Evolutionary conservation across 1,284 basidiomycete species (phyloP), one percentile per base, ranked within the genome.

Genomic region (Cutaneotrichosporon sp.): DNA sequence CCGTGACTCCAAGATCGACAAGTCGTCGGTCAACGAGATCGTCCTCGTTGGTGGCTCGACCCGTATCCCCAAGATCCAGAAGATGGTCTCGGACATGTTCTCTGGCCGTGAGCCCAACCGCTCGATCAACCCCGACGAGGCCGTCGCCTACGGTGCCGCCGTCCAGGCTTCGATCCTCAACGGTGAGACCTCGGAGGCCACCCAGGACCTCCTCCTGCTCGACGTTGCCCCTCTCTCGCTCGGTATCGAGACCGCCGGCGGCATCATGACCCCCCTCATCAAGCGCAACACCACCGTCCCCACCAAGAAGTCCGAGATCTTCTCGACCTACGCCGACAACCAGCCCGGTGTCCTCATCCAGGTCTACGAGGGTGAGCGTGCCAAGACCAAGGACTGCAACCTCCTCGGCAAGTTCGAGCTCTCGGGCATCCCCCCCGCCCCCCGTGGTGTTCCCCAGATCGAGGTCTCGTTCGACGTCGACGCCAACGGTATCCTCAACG

Each of bases 391-490:
- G 87, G 97, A 99, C 84, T 98, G 97, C 87, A 97, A 97, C 85
- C 81, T 98, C 58, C 92, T 99, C 81, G 95, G 95, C 79, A 97
- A 98, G 84, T 99, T 98, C 84, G 95, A 98, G 83, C 90, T 98
- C 57, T 89, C 94, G 59, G 95, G 95, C 67, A 98, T 99, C 74
- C 95, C 95, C 38, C 95, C 95, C 43, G 94, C 95, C 53, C 95
- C 95, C 68, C 93, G 95, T 84, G 95, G 95, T 86, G 94, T 97
- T 72, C 94, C 95, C 75, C 95, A 98, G 80, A 87, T 98, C 75
- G 95, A 97, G 82, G 94, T 97, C 80, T 95, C 93, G 64, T 99
- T 99, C 84, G 95, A 99, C 75, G 93, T 99, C 67, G 95, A 98
- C 77, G 95, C 95, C 79, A 97, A 97, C 84, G 92, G 92, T 85